Base-by-base conservation (phyloP, 805 yeast species). In the Pichia insulana region DNA sequence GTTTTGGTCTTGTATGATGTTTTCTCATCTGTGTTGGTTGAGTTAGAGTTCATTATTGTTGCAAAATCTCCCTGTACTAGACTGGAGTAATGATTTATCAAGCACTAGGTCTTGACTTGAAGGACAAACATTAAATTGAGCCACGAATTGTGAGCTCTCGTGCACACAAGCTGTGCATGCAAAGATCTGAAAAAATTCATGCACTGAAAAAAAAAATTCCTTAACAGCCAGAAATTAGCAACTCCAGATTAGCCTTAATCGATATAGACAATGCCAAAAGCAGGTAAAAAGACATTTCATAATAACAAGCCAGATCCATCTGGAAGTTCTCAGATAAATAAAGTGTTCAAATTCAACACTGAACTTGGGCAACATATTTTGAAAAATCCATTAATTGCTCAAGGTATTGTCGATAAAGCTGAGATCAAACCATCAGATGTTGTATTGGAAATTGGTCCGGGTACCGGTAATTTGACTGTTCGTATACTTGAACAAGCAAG, bases 351-450 rank as follows among this genome's bases (percentile, higher is more conserved):
- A 59, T 89, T 92, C 76, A 92, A 92, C 65, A 92, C 97, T 13
- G 92, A 86, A 57, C 71, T 92, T 43, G 98, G 98, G 49, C 98
- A 92, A 68, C 98, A 92, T 70, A 88, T 92, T 50, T 72, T 92
- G 58, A 92, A 92, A 59, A 92, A 92, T 60, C 98, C 98, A 1
- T 70, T 89, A 42, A 92, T 92, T 25, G 97, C 98, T 6, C 97
- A 92, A 61, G 97, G 97, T 13, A 92, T 92, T 61, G 98, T 92
- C 15, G 97, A 92, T 61, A 90, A 90, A 58, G 97, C 98, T 2
- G 83, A 78, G 31, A 83, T 92, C 42, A 83, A 79, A 55, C 97
- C 97, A 3, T 81, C 94, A 26, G 98, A 92, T 58, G 78, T 79
- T 7, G 97, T 92, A 2, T 69, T 92, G 34, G 98, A 92, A 68